A percentile compares a stretch with the other conserved stretches of the same genome.
Evolutionary conservation across 2,329 filamentous ascomycete genomes (phyloP).

Genomic region (Penicillium hesseltinei): DNA sequence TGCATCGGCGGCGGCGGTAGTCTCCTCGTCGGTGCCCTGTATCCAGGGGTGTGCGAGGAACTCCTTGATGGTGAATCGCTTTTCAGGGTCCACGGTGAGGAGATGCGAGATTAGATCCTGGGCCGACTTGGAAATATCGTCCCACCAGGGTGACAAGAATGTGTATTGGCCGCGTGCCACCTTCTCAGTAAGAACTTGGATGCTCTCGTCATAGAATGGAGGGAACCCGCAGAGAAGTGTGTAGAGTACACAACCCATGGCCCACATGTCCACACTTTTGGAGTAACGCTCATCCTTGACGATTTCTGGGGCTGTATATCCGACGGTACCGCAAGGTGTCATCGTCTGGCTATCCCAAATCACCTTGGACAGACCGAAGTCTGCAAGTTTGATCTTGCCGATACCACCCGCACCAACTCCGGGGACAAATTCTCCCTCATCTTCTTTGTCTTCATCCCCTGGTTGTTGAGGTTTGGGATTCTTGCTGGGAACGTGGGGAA

Average conservation of each 20-base stretch:
- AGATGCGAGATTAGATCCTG: conserved; percentile 93
- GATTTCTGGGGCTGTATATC: conserved; percentile 96
- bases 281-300: conserved; percentile 99
- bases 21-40: conserved; percentile 65
- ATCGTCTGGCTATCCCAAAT: conserved; percentile 98
- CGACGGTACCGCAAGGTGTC: conserved; percentile 98
- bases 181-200: conserved; percentile 95
- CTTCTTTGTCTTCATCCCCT: conserved; percentile 94
- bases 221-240: conserved; percentile 96
- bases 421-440: conserved; percentile 87
- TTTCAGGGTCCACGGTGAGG: conserved; percentile 89
- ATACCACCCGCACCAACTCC: conserved; percentile 86
- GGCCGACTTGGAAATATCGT: conserved; percentile 92
- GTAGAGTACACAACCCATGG: conserved; percentile 92
- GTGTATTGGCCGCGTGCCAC: conserved; percentile 96
- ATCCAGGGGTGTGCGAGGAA: conserved; percentile 97
- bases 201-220: conserved; percentile 97
- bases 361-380: conserved; percentile 96
- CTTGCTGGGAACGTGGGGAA: conserved; percentile 75
- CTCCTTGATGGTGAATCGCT: conserved; percentile 88
- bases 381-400: conserved; percentile 92
- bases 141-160: conserved; percentile 98
- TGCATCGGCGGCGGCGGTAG: conserved; percentile 65
- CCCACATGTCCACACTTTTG: conserved; percentile 99
- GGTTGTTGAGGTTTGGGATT: conserved; percentile 75